Base-by-base conservation (phyloP, 306 rosid species). In the Hippophae tibetana region DNA sequence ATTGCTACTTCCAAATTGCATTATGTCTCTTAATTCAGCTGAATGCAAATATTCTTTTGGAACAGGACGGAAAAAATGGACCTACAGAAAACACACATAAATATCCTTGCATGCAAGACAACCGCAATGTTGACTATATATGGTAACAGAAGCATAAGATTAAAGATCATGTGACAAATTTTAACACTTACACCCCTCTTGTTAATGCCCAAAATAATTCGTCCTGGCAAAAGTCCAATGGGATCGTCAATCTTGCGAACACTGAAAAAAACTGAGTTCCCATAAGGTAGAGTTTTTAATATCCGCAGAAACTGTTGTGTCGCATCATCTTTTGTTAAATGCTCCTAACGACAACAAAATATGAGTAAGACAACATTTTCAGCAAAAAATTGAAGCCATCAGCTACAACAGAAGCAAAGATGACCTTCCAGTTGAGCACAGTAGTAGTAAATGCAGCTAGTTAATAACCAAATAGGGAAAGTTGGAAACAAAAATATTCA, bases 1-100 rank as follows among this genome's bases (percentile, higher is more conserved):
- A 51, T 90, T 90, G 80, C 97, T 90, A 61, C 95, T 90, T 61
- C 97, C 97, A 31, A 90, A 90, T 73, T 90, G 97, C 95, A 87
- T 90, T 77, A 90, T 90, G 68, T 90, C 97, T 78, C 94, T 85
- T 70, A 90, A 77, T 65, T 90, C 97, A 44, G 97, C 97, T 47
- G 97, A 90, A 70, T 90, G 95, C 65, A 90, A 69, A 74, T 90
- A 90, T 62, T 90, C 97, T 78, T 90, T 90, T 1, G 97, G 97
- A 73, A 90, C 78, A 6, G 97, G 97, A 60, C 95, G 97, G 48
- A 90, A 90, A 84, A 90, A 90, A 70, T 90, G 95, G 65, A 87
- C 87, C 97, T 90, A 57, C 8, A 41, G 64, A 56, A 67, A n/a
- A 48, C 27, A 38, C 7, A 27, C 8, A 54, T 1, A 12, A 13